These are phyloP conservation scores for Phascolomyces articulosus DNA, from an alignment of 371 early-diverging fungal genomes.

Conservation along the genomic window DNA sequence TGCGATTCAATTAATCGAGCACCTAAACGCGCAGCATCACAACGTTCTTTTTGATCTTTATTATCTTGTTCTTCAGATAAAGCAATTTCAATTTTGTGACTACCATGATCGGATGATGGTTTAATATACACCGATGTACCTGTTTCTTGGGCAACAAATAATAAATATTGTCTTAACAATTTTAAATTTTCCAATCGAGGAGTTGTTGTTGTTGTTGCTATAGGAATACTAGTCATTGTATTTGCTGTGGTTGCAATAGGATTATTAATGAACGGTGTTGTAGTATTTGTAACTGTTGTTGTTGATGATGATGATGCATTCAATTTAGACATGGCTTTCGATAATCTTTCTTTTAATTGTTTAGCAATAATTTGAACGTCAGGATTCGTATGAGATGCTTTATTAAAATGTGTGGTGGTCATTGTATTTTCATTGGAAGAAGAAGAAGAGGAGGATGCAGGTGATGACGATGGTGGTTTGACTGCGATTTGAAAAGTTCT, in stretches of 20 bases:
- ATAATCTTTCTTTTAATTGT: conserved; percentile 27
- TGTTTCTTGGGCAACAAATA: conserved; percentile 36
- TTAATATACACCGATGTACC: conserved; percentile 14
- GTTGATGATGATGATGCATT: neutral
- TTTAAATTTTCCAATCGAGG: conserved; percentile 29
- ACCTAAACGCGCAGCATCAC: conserved; percentile 18
- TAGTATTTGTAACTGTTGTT: neutral
- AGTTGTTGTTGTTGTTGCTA: neutral
- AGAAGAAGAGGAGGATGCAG: neutral
- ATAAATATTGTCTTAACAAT: conserved; percentile 38
- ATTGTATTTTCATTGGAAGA: neutral
- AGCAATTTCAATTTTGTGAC: conserved; percentile 5
- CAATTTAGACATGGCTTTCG: conserved; percentile 17
- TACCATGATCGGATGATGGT: conserved; percentile 12
- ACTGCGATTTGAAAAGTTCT: conserved; percentile 3
- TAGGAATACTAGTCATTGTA: neutral
- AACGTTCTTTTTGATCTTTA: neutral
- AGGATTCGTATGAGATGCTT: neutral
- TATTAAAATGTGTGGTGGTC: neutral
- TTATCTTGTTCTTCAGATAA: neutral
- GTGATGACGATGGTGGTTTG: conserved; percentile 8
- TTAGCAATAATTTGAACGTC: conserved; percentile 24
- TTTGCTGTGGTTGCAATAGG: neutral
- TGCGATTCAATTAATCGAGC: conserved; percentile 35
- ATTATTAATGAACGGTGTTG: neutral